Evolutionary conservation across 2,329 filamentous ascomycete genomes (phyloP).

Genomic region (Ceratocystis papillata): DNA sequence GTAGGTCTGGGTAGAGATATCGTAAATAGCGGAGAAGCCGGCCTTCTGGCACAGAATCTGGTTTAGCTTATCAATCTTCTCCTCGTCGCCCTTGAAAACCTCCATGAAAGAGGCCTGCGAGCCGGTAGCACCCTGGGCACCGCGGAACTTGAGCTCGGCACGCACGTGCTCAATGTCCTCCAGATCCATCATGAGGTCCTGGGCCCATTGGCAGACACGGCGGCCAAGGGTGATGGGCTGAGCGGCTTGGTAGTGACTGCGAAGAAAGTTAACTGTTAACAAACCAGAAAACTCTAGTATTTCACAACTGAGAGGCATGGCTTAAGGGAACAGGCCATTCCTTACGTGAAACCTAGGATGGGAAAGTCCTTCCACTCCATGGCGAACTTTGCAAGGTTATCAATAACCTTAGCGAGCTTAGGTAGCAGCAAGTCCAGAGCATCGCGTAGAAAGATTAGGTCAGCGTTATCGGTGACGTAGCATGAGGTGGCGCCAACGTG

Average conservation of each 20-base stretch:
- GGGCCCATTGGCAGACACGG: slow-evolving; percentile 62
- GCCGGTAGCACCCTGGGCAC: slow-evolving; percentile 52
- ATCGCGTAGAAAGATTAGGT: slow-evolving; percentile 55
- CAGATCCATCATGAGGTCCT: slow-evolving; percentile 50
- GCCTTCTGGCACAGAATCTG: slow-evolving; percentile 45
- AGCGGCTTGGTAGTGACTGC: slow-evolving; percentile 61
- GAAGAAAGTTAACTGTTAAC: slow-evolving; percentile 9
- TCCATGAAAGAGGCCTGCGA: slow-evolving; percentile 51
- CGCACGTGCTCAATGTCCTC: slow-evolving; percentile 59
- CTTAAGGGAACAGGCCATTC: not conserved
- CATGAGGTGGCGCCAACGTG: slow-evolving; percentile 58
- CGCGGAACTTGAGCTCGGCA: slow-evolving; percentile 61
- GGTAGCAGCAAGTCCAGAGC: slow-evolving; percentile 64
- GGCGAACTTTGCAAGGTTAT: slow-evolving; percentile 63
- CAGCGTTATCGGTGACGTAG: slow-evolving; percentile 63
- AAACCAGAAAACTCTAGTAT: not conserved
- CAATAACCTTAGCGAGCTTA: slow-evolving; percentile 68
- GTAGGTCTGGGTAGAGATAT: slow-evolving; percentile 51
- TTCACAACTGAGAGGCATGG: not conserved
- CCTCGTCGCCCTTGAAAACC: slow-evolving; percentile 39
- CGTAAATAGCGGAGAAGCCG: slow-evolving; percentile 43
- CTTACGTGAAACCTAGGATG: slow-evolving; percentile 25
- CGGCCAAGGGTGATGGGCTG: slow-evolving; percentile 48
- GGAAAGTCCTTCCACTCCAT: slow-evolving; percentile 52
- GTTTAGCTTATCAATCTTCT: slow-evolving; percentile 46